Percentiles rank a stretch among this genome's conserved stretches.
Evolutionary conservation across 176 grass and related monocot genomes (phyloP).

Genomic region (Phyllostachys edulis): DNA sequence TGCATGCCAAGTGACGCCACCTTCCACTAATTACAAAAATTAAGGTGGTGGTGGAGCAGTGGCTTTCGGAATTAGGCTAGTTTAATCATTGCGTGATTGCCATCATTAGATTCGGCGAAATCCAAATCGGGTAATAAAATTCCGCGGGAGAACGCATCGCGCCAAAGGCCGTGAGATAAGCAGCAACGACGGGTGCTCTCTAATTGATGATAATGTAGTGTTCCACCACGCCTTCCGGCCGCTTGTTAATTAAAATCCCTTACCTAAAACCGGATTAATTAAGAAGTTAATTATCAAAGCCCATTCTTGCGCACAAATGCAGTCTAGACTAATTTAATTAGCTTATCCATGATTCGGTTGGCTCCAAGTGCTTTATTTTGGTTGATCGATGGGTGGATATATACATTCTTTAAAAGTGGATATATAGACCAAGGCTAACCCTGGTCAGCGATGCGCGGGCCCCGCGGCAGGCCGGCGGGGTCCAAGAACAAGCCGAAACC

Average conservation of each 20-base stretch:
- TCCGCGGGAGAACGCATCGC: background rate
- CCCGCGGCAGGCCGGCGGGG: no score
- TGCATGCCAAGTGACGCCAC: background rate
- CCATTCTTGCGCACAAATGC: background rate
- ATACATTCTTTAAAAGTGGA: background rate
- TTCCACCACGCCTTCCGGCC: background rate
- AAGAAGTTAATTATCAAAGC: background rate
- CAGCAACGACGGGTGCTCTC: background rate
- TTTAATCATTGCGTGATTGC: background rate
- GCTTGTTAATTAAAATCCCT: slow-evolving; percentile 19
- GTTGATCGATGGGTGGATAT: background rate
- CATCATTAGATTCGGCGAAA: slow-evolving; percentile 45
- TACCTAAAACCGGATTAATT: slow-evolving; percentile 39
- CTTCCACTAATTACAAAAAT: slow-evolving; percentile 19
- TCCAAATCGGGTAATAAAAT: background rate
- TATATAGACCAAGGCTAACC: no score
- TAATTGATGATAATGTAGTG: background rate
- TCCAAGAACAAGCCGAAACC: no score
- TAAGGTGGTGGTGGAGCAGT: slow-evolving; percentile 31
- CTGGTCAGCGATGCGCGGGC: no score
- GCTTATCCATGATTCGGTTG: background rate
- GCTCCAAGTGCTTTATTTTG: background rate
- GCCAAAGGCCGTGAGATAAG: slow-evolving; percentile 16
- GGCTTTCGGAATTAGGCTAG: slow-evolving; percentile 33
- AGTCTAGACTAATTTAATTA: background rate